Evolutionary conservation across 2,329 filamentous ascomycete species (phyloP).

Genomic region (Epichloe hybrida): DNA sequence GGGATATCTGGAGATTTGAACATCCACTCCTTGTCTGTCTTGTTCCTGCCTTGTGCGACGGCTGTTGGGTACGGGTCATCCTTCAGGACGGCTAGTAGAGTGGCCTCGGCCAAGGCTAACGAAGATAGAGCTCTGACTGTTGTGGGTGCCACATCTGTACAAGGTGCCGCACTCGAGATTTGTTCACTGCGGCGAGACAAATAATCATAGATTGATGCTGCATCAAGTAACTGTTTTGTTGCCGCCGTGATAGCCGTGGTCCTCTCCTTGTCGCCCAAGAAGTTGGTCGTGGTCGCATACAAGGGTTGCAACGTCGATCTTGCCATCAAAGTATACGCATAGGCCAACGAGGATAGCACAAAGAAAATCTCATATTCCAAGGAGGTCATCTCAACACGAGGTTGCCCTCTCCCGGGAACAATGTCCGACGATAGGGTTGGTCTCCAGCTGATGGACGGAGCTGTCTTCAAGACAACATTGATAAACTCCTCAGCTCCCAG

Average conservation of each 20-base stretch:
- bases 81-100: conserved; percentile 77
- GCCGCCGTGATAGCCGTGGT: conserved; percentile 57
- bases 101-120: conserved; percentile 75
- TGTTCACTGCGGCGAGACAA: conserved; percentile 44
- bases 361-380: conserved; percentile 79
- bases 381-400: conserved; percentile 56
- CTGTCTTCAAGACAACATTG: conserved; percentile 47
- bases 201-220: conserved; percentile 65
- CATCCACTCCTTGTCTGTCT: conserved; percentile 90
- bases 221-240: conserved; percentile 64
- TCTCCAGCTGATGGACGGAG: conserved; percentile 67
- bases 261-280: conserved; percentile 51
- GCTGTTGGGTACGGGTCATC: conserved; percentile 85
- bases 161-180: conserved; percentile 27
- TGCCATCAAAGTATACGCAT: conserved; percentile 59
- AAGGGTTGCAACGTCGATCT: conserved; percentile 59
- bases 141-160: conserved; percentile 38
- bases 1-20: conserved; percentile 78
- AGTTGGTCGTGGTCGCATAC: conserved; percentile 50
- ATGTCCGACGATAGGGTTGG: conserved; percentile 55
- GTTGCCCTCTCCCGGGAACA: conserved; percentile 48
- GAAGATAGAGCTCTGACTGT: conserved; percentile 43
- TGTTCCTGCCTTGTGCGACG: conserved; percentile 69
- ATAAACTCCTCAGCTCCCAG: conserved; percentile 42
- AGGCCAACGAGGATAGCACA: conserved; percentile 61